Evolutionary conservation across 1,284 basidiomycete species (phyloP).

Genomic region (Ceratorhiza oryzae-sativae): DNA sequence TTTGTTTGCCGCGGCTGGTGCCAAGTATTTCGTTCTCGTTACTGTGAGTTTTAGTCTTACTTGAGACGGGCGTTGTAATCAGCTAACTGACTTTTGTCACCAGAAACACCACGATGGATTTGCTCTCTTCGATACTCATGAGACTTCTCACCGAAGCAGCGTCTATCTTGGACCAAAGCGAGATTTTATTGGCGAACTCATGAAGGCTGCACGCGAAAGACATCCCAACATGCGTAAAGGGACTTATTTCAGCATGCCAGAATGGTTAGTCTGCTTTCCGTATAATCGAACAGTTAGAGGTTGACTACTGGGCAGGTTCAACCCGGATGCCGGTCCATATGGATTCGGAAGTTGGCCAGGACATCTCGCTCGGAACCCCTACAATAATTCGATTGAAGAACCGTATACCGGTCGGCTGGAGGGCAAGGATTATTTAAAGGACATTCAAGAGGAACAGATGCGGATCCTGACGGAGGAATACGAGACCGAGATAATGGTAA

Average conservation of each 20-base stretch:
- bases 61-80: too few species aligned
- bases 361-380: constrained; percentile 61
- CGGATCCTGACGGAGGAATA: constrained; percentile 59
- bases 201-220: constrained; percentile 59
- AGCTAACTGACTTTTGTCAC: too few species aligned
- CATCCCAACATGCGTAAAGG: constrained; percentile 61
- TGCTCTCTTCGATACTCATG: constrained; percentile 61
- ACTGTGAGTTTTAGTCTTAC: constrained; percentile 53
- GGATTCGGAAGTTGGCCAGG: constrained; percentile 61
- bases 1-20: constrained; percentile 62
- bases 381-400: constrained; percentile 57
- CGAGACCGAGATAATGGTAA: constrained; percentile 62
- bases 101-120: constrained; percentile 54
- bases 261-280: constrained; percentile 43
- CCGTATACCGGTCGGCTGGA: constrained; percentile 62
- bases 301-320: constrained; percentile 53
- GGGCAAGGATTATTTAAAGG: constrained; percentile 60
- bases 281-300: not conserved
- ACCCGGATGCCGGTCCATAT: constrained; percentile 60
- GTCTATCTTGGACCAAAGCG: constrained; percentile 60
- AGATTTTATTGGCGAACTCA: constrained; percentile 62
- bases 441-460: constrained; percentile 65
- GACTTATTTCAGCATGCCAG: constrained; percentile 58
- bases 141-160: constrained; percentile 60
- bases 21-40: constrained; percentile 69